phyloP scores from a whole-genome alignment of 306 rosid genomes.

The Lathyrus tuberosus region DNA sequence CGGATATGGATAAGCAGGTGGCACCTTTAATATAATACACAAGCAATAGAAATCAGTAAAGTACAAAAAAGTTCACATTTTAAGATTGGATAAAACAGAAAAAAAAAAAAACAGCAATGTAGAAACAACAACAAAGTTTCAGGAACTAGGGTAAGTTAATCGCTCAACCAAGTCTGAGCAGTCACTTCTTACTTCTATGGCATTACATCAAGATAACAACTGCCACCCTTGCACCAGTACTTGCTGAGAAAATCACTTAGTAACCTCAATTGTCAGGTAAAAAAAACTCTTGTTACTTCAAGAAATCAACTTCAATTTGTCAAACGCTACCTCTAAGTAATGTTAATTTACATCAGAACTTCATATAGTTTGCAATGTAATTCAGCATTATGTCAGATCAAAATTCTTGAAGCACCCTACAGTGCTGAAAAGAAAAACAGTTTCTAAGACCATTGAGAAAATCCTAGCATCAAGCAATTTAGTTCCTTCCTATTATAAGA shows the following conservation, averaged over 20 bases:
- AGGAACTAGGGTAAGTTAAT: constrained; percentile 7
- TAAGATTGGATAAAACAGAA: constrained; percentile 1
- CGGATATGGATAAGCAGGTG: constrained; percentile 81
- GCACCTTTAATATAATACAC: constrained; percentile 63
- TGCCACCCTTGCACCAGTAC: constrained; percentile 11
- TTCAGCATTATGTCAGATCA: constrained; percentile 1
- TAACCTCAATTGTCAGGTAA: neutral
- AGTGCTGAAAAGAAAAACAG: constrained; percentile 20
- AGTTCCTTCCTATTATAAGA: neutral
- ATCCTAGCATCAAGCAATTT: neutral
- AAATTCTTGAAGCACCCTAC: constrained; percentile 17
- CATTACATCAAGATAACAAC: constrained; percentile 37
- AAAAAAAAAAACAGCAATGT: constrained; percentile 19
- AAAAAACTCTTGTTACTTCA: neutral
- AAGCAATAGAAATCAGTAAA: constrained; percentile 33
- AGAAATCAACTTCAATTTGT: constrained; percentile 27
- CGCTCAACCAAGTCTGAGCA: constrained; percentile 20
- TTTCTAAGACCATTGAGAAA: neutral
- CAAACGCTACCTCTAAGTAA: constrained; percentile 17
- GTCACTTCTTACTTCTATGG: no score
- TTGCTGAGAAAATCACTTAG: constrained; percentile 30
- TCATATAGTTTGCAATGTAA: constrained; percentile 4
- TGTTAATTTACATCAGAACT: constrained; percentile 15
- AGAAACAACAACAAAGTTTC: constrained; percentile 16
- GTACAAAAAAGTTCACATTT: constrained; percentile 15